phyloP scores from a whole-genome alignment of 1,284 basidiomycete genomes.

The Blastosporella zonata region DNA sequence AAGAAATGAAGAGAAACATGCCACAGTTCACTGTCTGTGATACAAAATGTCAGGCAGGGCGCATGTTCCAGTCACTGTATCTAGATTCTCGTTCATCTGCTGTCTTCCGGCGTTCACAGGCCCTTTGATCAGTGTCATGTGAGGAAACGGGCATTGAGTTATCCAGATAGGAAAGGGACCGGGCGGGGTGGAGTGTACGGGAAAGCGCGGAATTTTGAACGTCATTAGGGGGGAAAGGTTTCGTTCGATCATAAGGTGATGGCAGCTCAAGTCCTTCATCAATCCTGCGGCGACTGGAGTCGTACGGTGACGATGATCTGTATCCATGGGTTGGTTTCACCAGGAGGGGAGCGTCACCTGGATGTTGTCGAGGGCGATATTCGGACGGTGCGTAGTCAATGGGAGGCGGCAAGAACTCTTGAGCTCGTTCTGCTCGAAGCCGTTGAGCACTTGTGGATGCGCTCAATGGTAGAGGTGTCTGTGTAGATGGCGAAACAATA shows the following conservation, averaged over 20 bases:
- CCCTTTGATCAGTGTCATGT: neutral
- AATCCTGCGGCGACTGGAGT: neutral
- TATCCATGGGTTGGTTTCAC: conserved; percentile 4
- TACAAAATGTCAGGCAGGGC: neutral
- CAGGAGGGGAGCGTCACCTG: conserved; percentile 1
- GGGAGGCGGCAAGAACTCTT: conserved; percentile 1
- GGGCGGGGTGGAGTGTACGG: conserved; percentile 4
- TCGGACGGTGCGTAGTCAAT: neutral
- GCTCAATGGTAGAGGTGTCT: neutral
- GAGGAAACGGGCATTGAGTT: conserved; percentile 18
- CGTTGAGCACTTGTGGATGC: neutral
- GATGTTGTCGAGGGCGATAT: neutral
- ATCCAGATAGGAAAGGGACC: conserved; percentile 19
- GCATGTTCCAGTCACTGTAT: neutral
- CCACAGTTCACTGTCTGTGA: neutral
- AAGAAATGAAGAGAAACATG: neutral
- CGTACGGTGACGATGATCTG: neutral
- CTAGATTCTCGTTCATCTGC: neutral
- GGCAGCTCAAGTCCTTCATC: conserved; percentile 3
- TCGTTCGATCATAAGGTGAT: conserved; percentile 10
- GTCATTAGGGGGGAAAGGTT: neutral
- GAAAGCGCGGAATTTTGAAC: neutral
- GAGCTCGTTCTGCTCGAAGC: neutral
- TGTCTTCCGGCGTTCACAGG: conserved; percentile 3
- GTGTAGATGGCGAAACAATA: neutral